Base-by-base conservation (phyloP, 75 land plant species). In the Chamaecyparis obtusa region DNA sequence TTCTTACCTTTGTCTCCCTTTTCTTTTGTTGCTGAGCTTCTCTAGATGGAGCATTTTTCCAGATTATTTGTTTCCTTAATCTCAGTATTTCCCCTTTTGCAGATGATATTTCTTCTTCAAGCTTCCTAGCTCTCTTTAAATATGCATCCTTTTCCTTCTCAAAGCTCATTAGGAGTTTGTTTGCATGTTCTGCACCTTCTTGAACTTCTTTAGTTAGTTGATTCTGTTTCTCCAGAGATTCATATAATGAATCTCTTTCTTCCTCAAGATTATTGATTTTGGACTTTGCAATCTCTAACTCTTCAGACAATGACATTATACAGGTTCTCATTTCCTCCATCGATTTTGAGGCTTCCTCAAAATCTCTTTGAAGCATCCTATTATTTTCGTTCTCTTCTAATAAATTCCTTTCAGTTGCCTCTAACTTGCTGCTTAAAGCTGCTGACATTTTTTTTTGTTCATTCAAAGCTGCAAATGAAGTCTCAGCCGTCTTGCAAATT, bases 31-130 rank as follows among this genome's bases (percentile, higher is more conserved):
- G 79, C 33, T n/a, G 86, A 74, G 90, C 86, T 49, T 83, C 87
- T 56, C 87, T 79, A 56, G 83, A 35, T 54, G 83, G 88, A 37
- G 69, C 74, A 55, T 85, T 89, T 8, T 57, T 64, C 27, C 87
- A 54, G 56, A 84, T 89, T 15, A 90, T 81, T 55, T 89, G 84
- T 79, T 90, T 90, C 90, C 93, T 91, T 36, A 94, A 49, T 76
- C 92, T 86, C 75, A 93, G 86, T 55, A 94, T 92, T 87, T 96
- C 98, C 51, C 95, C 94, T 86, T 95, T 95, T 6, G 95, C 92
- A 41, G 92, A 87, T 21, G 93, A 89, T 85, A 96, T 86, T 33
- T 95, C 95, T 30, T 92, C 94, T 85, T 94, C 98, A 17, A 96
- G 90, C 57, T 90, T 92, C 89, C 91, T 93, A 24, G 87, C 85